These are phyloP conservation scores for Alternaria hordeiaustralica DNA, from an alignment of 2,329 filamentous ascomycete species.

Conservation along the genomic window DNA sequence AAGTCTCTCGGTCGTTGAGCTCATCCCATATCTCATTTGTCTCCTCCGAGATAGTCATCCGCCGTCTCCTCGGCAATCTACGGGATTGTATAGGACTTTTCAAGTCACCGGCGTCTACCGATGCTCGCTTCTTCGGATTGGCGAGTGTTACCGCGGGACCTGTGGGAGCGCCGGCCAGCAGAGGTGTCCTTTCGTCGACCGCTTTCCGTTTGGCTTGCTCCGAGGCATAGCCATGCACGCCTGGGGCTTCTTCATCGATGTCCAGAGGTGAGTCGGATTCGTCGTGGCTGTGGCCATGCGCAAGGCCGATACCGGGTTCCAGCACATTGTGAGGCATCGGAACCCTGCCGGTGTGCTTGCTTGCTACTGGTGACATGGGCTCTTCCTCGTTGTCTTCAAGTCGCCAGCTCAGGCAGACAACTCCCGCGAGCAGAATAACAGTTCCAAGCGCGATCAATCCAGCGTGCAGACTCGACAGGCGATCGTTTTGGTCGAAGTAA, in stretches of 20 bases:
- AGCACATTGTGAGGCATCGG: conserved; percentile 68
- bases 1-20: conserved; percentile 67
- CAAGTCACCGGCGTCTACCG: conserved; percentile 22
- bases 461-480: conserved; percentile 77
- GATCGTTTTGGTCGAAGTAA: conserved; percentile 89
- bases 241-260: conserved; percentile 38
- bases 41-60: conserved; percentile 66
- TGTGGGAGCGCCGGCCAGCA: conserved; percentile 43
- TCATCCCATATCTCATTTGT: conserved; percentile 87
- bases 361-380: conserved; percentile 54
- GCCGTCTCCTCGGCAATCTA: conserved; percentile 37
- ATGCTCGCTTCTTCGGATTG: conserved; percentile 34
- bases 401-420: conserved; percentile 91
- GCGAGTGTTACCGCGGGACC: conserved; percentile 36
- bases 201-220: conserved; percentile 38
- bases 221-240: conserved; percentile 30
- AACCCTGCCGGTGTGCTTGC: conserved; percentile 47
- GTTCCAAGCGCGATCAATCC: conserved; percentile 87
- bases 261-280: conserved; percentile 36
- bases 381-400: conserved; percentile 75
- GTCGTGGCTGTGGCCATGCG: conserved; percentile 73
- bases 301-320: conserved; percentile 80
- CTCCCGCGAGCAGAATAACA: conserved; percentile 81
- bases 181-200: conserved; percentile 45
- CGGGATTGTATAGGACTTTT: conserved; percentile 33